Percentiles rank a stretch among this genome's conserved stretches.
Conservation (phyloP, 2,329 filamentous ascomycete species). For the Colletotrichum sp. region DNA sequence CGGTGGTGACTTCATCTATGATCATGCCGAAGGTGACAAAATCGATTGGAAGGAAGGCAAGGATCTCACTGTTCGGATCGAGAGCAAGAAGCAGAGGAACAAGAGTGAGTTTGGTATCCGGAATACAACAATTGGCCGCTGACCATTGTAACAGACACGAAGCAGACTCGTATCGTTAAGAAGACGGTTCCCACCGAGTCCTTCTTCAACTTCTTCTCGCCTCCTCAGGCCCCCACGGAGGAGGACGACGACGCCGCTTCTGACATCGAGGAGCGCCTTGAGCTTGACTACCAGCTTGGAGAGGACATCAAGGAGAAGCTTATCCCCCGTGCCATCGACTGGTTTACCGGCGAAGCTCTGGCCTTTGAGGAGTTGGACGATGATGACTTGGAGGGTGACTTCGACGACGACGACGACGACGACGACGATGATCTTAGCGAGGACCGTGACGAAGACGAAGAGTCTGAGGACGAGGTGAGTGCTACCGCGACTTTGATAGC, state of each 20-base stretch:
- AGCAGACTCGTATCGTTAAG: conserved; percentile 98
- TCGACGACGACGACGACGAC: conserved; percentile 89
- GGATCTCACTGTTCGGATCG: conserved; percentile 91
- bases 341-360: conserved; percentile 98
- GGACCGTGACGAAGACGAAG: conserved; percentile 82
- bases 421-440: conserved; percentile 88
- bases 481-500: background rate
- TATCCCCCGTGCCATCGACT: conserved; percentile 97
- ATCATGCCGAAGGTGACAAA: conserved; percentile 97
- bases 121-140: background rate
- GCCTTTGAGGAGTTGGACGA: conserved; percentile 92
- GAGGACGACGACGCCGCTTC: conserved; percentile 77
- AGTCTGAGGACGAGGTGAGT: conserved; percentile 78
- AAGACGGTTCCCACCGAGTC: conserved; percentile 98
- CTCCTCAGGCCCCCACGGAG: conserved; percentile 82
- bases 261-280: conserved; percentile 96
- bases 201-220: conserved; percentile 99
- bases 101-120: conserved; percentile 76
- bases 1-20: conserved; percentile 98
- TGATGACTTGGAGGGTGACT: conserved; percentile 81
- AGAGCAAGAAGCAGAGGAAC: conserved; percentile 99
- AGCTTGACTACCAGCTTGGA: conserved; percentile 97
- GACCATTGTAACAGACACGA: conserved; percentile 75
- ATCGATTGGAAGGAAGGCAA: conserved; percentile 95
- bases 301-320: conserved; percentile 99